Percentiles rank a stretch among this genome's conserved stretches.
These are phyloP conservation scores for Aspergillus saccharolyticus DNA, from an alignment of 495 filamentous ascomycete species.

Conservation along the genomic window DNA sequence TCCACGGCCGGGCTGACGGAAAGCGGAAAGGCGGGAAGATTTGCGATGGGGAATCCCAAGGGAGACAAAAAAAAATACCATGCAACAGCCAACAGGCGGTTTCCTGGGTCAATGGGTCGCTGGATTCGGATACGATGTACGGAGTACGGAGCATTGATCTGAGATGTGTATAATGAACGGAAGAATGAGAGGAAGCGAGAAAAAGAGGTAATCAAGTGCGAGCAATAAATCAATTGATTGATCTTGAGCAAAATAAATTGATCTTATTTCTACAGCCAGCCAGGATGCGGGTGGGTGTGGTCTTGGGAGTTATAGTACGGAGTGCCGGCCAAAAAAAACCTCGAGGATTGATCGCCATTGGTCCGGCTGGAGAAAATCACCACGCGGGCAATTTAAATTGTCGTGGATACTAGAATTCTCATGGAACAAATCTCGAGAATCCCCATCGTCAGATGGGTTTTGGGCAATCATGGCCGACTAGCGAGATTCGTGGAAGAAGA, in stretches of 20 bases:
- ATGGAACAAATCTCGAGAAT: not conserved
- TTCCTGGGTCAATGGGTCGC: conserved; percentile 21
- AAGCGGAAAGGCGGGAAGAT: conserved; percentile 28
- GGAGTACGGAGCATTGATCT: too few species aligned
- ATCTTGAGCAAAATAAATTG: not conserved
- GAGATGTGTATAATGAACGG: not conserved
- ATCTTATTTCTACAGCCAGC: not conserved
- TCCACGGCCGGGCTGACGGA: conserved; percentile 19
- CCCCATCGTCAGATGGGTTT: not conserved
- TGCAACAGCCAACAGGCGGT: conserved; percentile 4
- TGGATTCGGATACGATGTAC: conserved; percentile 9
- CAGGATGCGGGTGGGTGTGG: not conserved
- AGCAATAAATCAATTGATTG: not conserved
- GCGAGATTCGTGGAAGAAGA: not conserved
- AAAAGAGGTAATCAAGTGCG: not conserved
- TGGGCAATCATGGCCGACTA: not conserved
- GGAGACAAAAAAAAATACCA: not conserved
- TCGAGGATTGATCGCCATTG: conserved; percentile 2
- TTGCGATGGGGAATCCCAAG: conserved; percentile 20
- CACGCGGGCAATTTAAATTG: conserved; percentile 14
- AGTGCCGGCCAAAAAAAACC: not conserved
- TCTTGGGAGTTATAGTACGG: not conserved
- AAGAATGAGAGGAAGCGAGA: not conserved
- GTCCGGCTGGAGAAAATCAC: conserved; percentile 4
- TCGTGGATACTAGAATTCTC: not conserved